phyloP scores from a whole-genome alignment of 495 filamentous ascomycete genomes.

The Penicillium macrosclerotiorum region DNA sequence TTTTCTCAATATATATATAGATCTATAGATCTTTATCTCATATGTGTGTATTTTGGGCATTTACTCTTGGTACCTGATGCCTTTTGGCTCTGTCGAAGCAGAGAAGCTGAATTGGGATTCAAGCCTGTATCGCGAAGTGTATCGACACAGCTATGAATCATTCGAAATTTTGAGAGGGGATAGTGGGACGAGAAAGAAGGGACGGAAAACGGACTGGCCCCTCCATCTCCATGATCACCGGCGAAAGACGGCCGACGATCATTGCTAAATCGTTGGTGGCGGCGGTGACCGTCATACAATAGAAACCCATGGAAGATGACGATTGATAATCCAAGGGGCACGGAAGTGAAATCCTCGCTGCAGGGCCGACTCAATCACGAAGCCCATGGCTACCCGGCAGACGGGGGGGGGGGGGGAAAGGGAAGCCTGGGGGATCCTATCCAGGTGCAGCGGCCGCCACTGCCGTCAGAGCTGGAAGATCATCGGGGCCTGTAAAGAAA shows the following conservation, averaged over 20 bases:
- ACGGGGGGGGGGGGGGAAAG: no score
- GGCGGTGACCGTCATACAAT: slow-evolving; percentile 11
- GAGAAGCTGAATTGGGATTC: no score
- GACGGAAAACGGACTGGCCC: no score
- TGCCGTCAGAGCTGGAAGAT: slow-evolving; percentile 29
- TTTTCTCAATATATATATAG: no score
- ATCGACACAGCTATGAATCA: not conserved
- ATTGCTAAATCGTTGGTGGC: slow-evolving; percentile 2
- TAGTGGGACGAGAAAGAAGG: no score
- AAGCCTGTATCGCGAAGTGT: no score
- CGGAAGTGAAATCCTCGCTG: not conserved
- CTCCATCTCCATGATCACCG: slow-evolving; percentile 13
- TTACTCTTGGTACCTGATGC: no score
- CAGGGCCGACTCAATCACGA: not conserved
- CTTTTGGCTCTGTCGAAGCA: no score
- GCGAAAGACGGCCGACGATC: slow-evolving; percentile 12
- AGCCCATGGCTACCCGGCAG: not conserved
- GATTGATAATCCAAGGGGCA: slow-evolving; percentile 19
- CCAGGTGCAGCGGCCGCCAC: slow-evolving; percentile 22
- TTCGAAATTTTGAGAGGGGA: not conserved
- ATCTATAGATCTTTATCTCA: no score
- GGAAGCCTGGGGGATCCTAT: slow-evolving; percentile 3
- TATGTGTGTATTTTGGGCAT: no score
- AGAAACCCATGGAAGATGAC: slow-evolving; percentile 22
- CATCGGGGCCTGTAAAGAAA: no score